phyloP scores from a whole-genome alignment of 2,329 filamentous ascomycete species.

The Fusarium kyushuense region DNA sequence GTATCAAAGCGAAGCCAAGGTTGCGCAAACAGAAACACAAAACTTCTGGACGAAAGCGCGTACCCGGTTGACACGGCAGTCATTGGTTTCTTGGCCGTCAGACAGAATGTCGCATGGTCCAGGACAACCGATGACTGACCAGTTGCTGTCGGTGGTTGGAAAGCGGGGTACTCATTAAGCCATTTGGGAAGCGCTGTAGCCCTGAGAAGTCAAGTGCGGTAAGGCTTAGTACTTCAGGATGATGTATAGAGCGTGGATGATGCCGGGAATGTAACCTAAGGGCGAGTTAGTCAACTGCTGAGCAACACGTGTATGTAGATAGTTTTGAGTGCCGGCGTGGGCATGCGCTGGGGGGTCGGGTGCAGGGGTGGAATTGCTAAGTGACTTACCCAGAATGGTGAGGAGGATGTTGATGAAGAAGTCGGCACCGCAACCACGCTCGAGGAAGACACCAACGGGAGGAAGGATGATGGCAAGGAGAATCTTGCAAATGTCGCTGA shows the following conservation, averaged over 20 bases:
- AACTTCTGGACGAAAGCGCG: slow-evolving; percentile 10
- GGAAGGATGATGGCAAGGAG: slow-evolving; percentile 91
- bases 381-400: slow-evolving; percentile 73
- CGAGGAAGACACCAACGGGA: slow-evolving; percentile 92
- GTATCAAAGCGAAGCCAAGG: slow-evolving; percentile 36
- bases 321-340: slow-evolving; percentile 1
- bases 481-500: slow-evolving; percentile 72
- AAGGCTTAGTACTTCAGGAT: slow-evolving; percentile 83
- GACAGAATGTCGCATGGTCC: slow-evolving; percentile 25
- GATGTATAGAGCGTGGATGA: slow-evolving; percentile 95
- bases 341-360: slow-evolving; percentile 54
- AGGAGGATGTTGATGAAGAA: slow-evolving; percentile 93
- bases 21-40: slow-evolving; percentile 31
- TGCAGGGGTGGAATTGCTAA: slow-evolving; percentile 42
- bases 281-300: slow-evolving; percentile 30
- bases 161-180: slow-evolving; percentile 35
- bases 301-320: background rate
- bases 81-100: slow-evolving; percentile 39
- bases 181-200: slow-evolving; percentile 23
- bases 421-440: slow-evolving; percentile 88
- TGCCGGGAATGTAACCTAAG: slow-evolving; percentile 76
- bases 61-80: slow-evolving; percentile 36
- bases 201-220: slow-evolving; percentile 26
- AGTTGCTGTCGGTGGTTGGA: slow-evolving; percentile 20
- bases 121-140: slow-evolving; percentile 26